Evolutionary conservation across 495 filamentous ascomycete genomes (phyloP).

Genomic region (Lophiostoma macrostomum): DNA sequence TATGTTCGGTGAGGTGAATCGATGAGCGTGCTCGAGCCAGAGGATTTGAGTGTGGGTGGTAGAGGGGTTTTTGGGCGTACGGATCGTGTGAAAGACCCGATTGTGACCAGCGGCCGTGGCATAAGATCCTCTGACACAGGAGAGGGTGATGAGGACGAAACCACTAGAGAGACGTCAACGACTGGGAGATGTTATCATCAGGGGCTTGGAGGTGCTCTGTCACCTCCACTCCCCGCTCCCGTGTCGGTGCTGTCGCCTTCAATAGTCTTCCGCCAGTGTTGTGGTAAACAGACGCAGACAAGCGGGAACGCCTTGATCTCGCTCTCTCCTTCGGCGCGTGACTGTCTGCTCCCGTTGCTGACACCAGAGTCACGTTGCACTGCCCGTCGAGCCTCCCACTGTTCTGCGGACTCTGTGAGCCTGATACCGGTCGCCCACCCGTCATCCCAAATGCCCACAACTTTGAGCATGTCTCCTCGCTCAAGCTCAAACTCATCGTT

Average conservation of each 20-base stretch:
- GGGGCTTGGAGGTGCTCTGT: constrained; percentile 25
- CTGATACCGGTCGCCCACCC: constrained; percentile 96
- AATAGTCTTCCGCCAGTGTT: constrained; percentile 96
- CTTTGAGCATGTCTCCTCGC: constrained; percentile 96
- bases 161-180: constrained; percentile 22
- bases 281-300: constrained; percentile 94
- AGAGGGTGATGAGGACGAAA: constrained; percentile 14
- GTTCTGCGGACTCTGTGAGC: constrained; percentile 77
- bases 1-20: constrained; percentile 23
- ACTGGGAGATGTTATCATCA: constrained; percentile 16
- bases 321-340: constrained; percentile 61
- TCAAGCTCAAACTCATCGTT: constrained; percentile 92
- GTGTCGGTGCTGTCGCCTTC: constrained; percentile 62
- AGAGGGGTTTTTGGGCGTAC: constrained; percentile 5
- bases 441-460: constrained; percentile 99
- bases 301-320: constrained; percentile 98
- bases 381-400: constrained; percentile 74
- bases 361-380: constrained; percentile 89
- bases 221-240: constrained; percentile 26
- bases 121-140: too few species aligned
- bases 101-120: too few species aligned
- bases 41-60: constrained; percentile 4
- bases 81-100: too few species aligned
- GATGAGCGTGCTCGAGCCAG: constrained; percentile 22
- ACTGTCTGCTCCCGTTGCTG: constrained; percentile 70